Evolutionary conservation across 1,139 yeast genomes (phyloP).

Genomic region (Saccharomyces uvarum): DNA sequence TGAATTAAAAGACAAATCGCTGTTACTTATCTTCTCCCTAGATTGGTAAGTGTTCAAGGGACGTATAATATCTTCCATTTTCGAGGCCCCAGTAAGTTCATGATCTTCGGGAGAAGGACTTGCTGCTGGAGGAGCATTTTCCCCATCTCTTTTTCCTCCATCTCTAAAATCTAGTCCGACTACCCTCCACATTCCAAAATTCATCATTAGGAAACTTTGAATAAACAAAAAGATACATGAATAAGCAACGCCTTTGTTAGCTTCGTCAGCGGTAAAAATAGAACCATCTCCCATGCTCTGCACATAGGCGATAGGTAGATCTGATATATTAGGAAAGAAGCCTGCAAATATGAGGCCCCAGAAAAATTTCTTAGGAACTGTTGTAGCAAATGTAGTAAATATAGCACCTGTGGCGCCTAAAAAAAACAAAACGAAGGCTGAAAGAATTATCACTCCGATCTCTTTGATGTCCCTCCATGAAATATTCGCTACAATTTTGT

Average conservation of each 20-base stretch:
- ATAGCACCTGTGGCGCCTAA: slow-evolving; percentile 39
- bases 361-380: slow-evolving; percentile 64
- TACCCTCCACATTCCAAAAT: slow-evolving; percentile 63
- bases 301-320: slow-evolving; percentile 81
- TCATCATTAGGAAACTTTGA: slow-evolving; percentile 62
- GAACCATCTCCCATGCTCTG: slow-evolving; percentile 70
- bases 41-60: neutral
- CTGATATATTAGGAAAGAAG: slow-evolving; percentile 72
- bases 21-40: neutral
- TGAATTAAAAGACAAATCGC: neutral
- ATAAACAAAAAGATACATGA: slow-evolving; percentile 67
- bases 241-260: slow-evolving; percentile 74
- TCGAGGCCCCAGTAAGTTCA: neutral
- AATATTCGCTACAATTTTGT: slow-evolving; percentile 63
- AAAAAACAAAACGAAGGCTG: slow-evolving; percentile 56
- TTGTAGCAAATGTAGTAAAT: slow-evolving; percentile 33
- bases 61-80: neutral
- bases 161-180: slow-evolving; percentile 63
- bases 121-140: neutral
- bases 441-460: slow-evolving; percentile 63
- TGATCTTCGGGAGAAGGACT: neutral
- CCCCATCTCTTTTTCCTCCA: slow-evolving; percentile 11
- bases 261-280: slow-evolving; percentile 47
- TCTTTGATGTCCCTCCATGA: slow-evolving; percentile 65
- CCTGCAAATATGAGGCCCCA: slow-evolving; percentile 76